These are phyloP conservation scores for Cutaneotrichosporon spelunceum DNA, from an alignment of 1,284 basidiomycete genomes.

Conservation along the genomic window DNA sequence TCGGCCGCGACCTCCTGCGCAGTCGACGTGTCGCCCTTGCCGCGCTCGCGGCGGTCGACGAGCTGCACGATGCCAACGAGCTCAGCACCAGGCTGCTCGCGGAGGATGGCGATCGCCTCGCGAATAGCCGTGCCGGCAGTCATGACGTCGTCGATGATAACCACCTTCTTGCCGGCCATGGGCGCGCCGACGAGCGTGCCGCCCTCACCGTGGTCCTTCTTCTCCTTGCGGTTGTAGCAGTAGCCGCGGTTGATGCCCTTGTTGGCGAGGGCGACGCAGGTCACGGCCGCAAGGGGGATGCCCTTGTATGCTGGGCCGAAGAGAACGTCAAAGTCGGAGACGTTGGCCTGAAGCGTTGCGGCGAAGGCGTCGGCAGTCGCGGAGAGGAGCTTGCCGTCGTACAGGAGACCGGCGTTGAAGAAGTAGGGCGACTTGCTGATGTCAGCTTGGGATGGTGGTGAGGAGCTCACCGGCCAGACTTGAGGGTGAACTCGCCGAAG, in stretches of 20 bases:
- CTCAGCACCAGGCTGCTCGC: constrained; percentile 62
- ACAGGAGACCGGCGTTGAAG: constrained; percentile 89
- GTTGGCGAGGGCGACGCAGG: constrained; percentile 65
- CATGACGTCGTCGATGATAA: constrained; percentile 94
- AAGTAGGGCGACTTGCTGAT: constrained; percentile 86
- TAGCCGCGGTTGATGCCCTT: constrained; percentile 40
- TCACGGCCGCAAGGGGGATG: constrained; percentile 87
- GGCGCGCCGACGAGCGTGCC: constrained; percentile 84
- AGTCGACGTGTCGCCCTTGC: constrained; percentile 62
- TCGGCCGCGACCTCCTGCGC: constrained; percentile 80
- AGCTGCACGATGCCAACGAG: constrained; percentile 89
- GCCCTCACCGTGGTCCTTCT: constrained; percentile 96
- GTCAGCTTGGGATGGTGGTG: not conserved
- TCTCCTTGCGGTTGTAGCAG: constrained; percentile 93
- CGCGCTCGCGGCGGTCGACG: constrained; percentile 86
- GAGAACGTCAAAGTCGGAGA: constrained; percentile 79
- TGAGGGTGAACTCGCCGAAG: constrained; percentile 86
- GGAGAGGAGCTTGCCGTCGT: constrained; percentile 75
- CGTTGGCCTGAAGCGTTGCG: constrained; percentile 52
- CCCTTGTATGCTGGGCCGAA: constrained; percentile 99
- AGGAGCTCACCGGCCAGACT: constrained; percentile 80
- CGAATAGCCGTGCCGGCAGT: constrained; percentile 92
- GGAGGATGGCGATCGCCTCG: constrained; percentile 70
- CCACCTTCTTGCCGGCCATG: constrained; percentile 76
- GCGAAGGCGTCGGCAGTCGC: constrained; percentile 85